These are phyloP conservation scores for Chondrostereum purpureum DNA, from an alignment of 1,284 basidiomycete species.

Conservation along the genomic window DNA sequence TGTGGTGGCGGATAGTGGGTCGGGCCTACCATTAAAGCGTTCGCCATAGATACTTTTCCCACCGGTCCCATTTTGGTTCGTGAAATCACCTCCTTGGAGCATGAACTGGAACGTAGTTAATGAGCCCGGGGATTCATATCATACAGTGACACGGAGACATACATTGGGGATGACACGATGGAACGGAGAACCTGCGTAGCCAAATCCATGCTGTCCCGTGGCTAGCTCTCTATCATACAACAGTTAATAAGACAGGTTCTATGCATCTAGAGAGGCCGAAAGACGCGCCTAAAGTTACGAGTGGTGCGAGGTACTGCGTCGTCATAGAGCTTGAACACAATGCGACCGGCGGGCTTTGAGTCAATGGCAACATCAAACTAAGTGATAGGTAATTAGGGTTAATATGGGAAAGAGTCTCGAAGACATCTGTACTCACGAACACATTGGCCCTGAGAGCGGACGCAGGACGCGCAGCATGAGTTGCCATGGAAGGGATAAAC, in stretches of 20 bases:
- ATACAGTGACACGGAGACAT: conserved; percentile 9
- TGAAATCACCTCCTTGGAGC: conserved; percentile 82
- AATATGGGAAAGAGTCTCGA: neutral
- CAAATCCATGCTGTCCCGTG: conserved; percentile 72
- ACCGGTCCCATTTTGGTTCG: conserved; percentile 74
- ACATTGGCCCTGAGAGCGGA: conserved; percentile 12
- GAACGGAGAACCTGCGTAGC: conserved; percentile 64
- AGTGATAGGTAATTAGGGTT: neutral
- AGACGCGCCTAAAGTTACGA: conserved; percentile 60
- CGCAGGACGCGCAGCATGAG: neutral
- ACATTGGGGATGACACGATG: conserved; percentile 79
- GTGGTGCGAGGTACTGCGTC: conserved; percentile 68
- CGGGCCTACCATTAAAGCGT: conserved; percentile 57
- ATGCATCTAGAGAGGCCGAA: conserved; percentile 17
- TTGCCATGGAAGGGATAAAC: neutral
- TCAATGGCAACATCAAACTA: conserved; percentile 82
- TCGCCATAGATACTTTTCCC: conserved; percentile 89
- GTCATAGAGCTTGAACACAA: conserved; percentile 70
- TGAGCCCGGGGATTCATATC: neutral
- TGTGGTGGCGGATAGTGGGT: neutral
- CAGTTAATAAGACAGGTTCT: no score
- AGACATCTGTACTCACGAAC: conserved; percentile 9
- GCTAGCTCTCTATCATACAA: conserved; percentile 65
- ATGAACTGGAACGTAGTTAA: conserved; percentile 49
- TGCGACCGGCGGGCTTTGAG: conserved; percentile 61